These are phyloP conservation scores for Xylaria sp. DNA, from an alignment of 2,329 filamentous ascomycete species.

Conservation along the genomic window DNA sequence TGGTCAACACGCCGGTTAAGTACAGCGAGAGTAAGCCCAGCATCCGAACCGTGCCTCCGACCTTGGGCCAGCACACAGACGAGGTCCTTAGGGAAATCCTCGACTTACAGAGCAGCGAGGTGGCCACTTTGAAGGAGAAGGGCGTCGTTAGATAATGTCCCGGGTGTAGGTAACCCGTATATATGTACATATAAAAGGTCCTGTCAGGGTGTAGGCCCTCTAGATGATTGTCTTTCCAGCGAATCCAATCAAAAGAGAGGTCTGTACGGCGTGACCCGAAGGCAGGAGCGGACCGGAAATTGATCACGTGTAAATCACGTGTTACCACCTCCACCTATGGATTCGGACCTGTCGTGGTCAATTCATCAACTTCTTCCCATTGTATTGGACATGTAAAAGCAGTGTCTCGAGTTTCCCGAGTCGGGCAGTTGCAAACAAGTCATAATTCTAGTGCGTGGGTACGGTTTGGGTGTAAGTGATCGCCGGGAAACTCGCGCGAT, in stretches of 20 bases:
- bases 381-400: not conserved
- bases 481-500: not conserved
- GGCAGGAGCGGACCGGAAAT: conserved; percentile 9
- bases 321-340: conserved; percentile 29
- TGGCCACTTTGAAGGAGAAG: conserved; percentile 63
- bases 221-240: not conserved
- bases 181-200: not conserved
- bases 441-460: not conserved
- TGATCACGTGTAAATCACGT: conserved; percentile 29
- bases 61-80: conserved; percentile 83
- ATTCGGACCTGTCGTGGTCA: conserved; percentile 19
- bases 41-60: conserved; percentile 78
- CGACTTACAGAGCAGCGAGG: conserved; percentile 60
- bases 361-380: conserved; percentile 10
- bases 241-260: not conserved
- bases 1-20: conserved; percentile 95
- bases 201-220: no score
- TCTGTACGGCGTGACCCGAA: not conserved
- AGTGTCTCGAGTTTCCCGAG: not conserved
- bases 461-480: not conserved
- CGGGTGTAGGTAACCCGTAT: not conserved
- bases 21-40: conserved; percentile 81
- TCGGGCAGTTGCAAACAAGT: not conserved
- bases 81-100: conserved; percentile 71
- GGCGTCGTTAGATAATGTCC: conserved; percentile 70